phyloP scores from a whole-genome alignment of 768 basidiomycete genomes.

The Clitopilus passeckerianus region DNA sequence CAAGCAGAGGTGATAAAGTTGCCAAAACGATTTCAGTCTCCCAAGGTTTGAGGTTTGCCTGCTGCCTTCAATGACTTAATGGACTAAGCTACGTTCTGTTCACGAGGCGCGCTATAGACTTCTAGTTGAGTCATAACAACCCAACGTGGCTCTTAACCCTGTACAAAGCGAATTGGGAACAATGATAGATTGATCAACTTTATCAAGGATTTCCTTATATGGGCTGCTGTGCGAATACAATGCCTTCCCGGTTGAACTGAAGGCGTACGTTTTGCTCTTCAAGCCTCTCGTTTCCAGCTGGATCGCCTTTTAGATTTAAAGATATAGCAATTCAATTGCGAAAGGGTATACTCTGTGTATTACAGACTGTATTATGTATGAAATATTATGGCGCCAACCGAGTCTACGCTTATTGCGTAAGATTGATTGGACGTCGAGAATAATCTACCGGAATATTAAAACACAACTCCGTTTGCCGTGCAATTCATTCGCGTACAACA shows the following conservation, averaged over 20 bases:
- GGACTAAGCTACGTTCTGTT: background rate
- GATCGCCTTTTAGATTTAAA: background rate
- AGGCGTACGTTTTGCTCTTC: background rate
- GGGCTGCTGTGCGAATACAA: background rate
- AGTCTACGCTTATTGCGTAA: background rate
- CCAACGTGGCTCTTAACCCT: background rate
- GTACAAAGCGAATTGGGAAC: background rate
- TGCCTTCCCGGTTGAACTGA: background rate
- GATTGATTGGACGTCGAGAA: background rate
- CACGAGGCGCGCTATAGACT: background rate
- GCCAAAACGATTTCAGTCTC: background rate
- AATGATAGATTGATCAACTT: background rate
- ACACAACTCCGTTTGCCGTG: background rate
- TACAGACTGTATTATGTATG: background rate
- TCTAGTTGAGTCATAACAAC: background rate
- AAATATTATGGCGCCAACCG: too few relatives aligned
- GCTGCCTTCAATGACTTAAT: background rate
- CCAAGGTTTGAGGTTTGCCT: background rate
- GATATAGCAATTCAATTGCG: background rate
- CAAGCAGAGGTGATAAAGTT: background rate
- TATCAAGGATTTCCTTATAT: background rate
- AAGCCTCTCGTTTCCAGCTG: background rate
- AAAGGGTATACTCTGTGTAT: background rate
- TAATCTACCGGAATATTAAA: conserved; percentile 1
- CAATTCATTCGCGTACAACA: background rate